Evolutionary conservation across 83 land plant genomes (phyloP).

Genomic region (Larix sibirica): DNA sequence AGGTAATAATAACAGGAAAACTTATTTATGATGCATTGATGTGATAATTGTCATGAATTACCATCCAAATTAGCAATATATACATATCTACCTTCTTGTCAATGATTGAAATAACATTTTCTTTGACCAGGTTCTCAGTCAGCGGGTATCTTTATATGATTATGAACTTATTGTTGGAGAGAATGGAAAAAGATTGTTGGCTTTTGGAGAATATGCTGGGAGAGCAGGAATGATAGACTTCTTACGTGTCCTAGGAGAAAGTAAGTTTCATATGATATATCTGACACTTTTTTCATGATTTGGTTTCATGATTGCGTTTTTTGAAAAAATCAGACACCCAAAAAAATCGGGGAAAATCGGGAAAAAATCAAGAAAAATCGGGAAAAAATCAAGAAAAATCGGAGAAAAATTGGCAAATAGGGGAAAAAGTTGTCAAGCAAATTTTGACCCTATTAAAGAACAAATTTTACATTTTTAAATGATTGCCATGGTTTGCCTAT

Average conservation of each 20-base stretch:
- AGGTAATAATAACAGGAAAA: conserved; percentile 7
- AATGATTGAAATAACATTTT: not conserved
- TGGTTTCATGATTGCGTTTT: no score
- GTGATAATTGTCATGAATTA: not conserved
- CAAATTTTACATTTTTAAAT: no score
- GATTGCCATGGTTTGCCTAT: no score
- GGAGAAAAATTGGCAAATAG: no score
- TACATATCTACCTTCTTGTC: not conserved
- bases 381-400: no score
- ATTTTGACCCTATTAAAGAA: no score
- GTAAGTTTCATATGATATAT: conserved; percentile 32
- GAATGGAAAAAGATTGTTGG: conserved; percentile 81
- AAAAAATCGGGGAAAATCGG: no score
- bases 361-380: no score
- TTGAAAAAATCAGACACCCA: no score
- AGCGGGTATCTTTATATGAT: conserved; percentile 79
- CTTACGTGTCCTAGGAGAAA: conserved; percentile 81
- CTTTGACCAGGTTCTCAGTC: conserved; percentile 49
- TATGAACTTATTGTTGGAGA: conserved; percentile 95
- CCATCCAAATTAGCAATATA: not conserved
- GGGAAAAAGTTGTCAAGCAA: no score
- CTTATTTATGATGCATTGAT: not conserved
- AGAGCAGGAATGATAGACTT: conserved; percentile 95
- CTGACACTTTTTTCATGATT: not conserved
- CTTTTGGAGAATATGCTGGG: conserved; percentile 98